Evolutionary conservation across 768 basidiomycete genomes (phyloP).

Genomic region (Naganishia onofrii): DNA sequence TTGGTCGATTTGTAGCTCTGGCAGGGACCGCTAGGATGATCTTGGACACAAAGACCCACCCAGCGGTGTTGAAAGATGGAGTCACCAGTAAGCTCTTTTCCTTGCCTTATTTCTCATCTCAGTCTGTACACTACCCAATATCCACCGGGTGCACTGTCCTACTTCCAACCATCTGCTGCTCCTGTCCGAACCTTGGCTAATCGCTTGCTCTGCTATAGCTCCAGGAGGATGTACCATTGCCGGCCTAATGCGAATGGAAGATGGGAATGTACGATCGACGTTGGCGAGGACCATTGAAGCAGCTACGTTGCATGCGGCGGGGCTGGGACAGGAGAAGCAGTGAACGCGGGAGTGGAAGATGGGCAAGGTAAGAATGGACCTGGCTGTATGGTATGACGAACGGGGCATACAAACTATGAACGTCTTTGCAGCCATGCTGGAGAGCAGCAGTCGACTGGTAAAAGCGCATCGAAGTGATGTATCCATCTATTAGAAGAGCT

Average conservation of each 20-base stretch:
- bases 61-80: conserved; percentile 93
- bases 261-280: conserved; percentile 86
- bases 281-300: conserved; percentile 93
- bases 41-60: conserved; percentile 80
- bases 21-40: conserved; percentile 97
- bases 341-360: conserved; percentile 16
- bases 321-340: conserved; percentile 49
- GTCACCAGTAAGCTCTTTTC: conserved; percentile 75
- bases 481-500: too few relatives aligned
- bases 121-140: not conserved
- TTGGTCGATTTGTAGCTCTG: conserved; percentile 60
- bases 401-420: too few relatives aligned
- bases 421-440: too few relatives aligned
- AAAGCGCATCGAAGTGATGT: too few relatives aligned
- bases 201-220: conserved; percentile 57
- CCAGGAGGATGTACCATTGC: conserved; percentile 98
- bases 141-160: not conserved
- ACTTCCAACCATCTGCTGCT: conserved; percentile 10
- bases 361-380: too few relatives aligned
- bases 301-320: conserved; percentile 61
- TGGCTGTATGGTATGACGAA: too few relatives aligned
- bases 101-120: not conserved
- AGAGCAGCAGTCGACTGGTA: too few relatives aligned
- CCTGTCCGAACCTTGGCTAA: not conserved
- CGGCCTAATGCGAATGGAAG: conserved; percentile 89